phyloP scores from a whole-genome alignment of 2,329 filamentous ascomycete species.

The Colletotrichum caudatum region DNA sequence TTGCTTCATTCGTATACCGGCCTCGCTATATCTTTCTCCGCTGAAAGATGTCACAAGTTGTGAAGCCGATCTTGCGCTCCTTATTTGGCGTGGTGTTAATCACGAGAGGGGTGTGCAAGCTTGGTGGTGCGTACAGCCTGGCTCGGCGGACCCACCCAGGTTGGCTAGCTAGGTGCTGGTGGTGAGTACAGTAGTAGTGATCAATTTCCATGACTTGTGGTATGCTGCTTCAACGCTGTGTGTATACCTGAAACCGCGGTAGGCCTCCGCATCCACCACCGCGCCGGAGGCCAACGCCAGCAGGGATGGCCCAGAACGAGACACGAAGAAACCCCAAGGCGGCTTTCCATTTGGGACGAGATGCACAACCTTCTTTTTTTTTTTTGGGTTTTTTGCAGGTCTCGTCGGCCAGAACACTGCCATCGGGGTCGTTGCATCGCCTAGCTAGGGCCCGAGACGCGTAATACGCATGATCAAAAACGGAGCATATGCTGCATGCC shows the following conservation, averaged over 20 bases:
- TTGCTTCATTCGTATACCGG: not conserved
- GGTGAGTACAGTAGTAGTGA: no score
- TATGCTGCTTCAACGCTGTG: not conserved
- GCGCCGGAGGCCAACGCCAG: constrained; percentile 12
- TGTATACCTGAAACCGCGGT: constrained; percentile 23
- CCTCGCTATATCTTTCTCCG: not conserved
- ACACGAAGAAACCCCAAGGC: not conserved
- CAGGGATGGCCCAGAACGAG: constrained; percentile 15
- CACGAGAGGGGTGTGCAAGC: not conserved
- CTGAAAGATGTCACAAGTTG: not conserved
- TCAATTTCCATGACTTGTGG: not conserved
- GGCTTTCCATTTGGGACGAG: not conserved
- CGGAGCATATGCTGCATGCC: no score
- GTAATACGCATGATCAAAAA: not conserved
- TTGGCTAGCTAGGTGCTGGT: no score
- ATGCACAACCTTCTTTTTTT: constrained; percentile 2
- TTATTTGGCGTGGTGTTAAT: not conserved
- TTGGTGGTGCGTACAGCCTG: not conserved
- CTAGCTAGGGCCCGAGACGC: not conserved
- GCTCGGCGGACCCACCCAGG: not conserved
- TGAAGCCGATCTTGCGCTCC: not conserved
- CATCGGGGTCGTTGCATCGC: not conserved
- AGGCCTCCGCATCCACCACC: not conserved
- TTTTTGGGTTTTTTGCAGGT: constrained; percentile 11
- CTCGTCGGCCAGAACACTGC: not conserved